phyloP scores from a whole-genome alignment of 2,329 filamentous ascomycete species.

The Elsinoe australis region DNA sequence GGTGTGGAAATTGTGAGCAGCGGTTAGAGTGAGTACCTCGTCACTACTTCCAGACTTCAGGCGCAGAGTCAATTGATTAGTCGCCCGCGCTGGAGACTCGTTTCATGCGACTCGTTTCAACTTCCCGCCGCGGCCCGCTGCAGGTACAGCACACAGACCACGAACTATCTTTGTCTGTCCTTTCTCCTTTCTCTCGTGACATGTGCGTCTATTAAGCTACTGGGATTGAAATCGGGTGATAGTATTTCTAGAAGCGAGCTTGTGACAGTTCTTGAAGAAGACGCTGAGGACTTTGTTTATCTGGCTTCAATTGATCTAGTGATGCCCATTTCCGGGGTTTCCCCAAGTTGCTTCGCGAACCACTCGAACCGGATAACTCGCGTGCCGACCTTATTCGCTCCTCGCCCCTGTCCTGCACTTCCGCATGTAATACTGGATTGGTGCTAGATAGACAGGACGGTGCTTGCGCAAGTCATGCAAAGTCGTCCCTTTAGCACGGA shows the following conservation, averaged over 20 bases:
- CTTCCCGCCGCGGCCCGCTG: constrained; percentile 12
- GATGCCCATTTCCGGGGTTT: neutral
- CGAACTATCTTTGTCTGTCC: constrained; percentile 7
- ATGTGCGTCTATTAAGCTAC: neutral
- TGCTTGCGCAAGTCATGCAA: no score
- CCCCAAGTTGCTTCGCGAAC: constrained; percentile 2
- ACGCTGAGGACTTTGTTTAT: no score
- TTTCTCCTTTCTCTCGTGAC: neutral
- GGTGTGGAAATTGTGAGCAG: constrained; percentile 12
- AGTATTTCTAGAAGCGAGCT: neutral
- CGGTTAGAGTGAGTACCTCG: constrained; percentile 5
- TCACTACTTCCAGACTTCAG: neutral
- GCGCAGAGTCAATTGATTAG: neutral
- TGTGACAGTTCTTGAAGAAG: no score
- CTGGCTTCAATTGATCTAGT: neutral
- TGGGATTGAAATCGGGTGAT: neutral
- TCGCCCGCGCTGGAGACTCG: neutral
- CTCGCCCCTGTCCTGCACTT: no score
- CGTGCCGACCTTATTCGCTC: no score
- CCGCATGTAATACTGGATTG: no score
- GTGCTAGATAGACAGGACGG: no score
- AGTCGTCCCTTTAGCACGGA: no score
- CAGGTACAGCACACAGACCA: constrained; percentile 5
- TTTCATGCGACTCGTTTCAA: constrained; percentile 14
- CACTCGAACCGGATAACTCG: constrained; percentile 5